phyloP scores from a whole-genome alignment of 2,329 filamentous ascomycete genomes.

The Alternaria conjuncta region DNA sequence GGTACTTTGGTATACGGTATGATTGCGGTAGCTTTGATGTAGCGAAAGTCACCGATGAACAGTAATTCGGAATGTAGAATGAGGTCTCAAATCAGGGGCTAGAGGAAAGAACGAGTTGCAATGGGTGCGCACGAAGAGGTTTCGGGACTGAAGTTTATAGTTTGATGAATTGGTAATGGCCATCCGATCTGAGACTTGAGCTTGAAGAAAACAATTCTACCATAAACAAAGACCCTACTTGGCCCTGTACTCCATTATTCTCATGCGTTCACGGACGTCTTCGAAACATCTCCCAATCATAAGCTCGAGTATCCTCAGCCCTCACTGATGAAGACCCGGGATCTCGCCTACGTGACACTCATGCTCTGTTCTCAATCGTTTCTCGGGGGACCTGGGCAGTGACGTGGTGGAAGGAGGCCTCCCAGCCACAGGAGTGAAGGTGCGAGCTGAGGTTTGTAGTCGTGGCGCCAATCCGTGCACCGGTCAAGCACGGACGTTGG shows the following conservation, averaged over 20 bases:
- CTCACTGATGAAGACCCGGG: not conserved
- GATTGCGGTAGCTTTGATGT: too few relatives aligned
- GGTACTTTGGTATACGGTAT: too few relatives aligned
- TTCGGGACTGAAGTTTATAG: not conserved
- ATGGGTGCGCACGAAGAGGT: too few relatives aligned
- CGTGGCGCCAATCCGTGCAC: not conserved
- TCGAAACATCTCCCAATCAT: not conserved
- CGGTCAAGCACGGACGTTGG: not conserved
- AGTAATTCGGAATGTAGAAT: too few relatives aligned
- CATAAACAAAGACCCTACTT: not conserved
- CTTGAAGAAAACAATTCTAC: not conserved
- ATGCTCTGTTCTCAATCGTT: not conserved
- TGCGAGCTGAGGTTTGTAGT: not conserved
- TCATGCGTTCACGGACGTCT: too few relatives aligned
- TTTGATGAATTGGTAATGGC: not conserved
- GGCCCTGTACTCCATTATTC: not conserved
- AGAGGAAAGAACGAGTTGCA: too few relatives aligned
- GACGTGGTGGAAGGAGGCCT: not conserved
- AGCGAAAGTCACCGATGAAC: too few relatives aligned
- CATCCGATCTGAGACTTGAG: not conserved
- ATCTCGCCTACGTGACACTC: not conserved
- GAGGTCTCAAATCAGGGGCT: too few relatives aligned
- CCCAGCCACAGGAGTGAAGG: not conserved
- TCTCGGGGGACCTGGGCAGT: not conserved
- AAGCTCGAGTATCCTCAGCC: not conserved